A percentile compares a stretch with the other conserved stretches of the same genome.
These are phyloP conservation scores for Harringtonia aguacate DNA, from an alignment of 2,329 filamentous ascomycete species.

Conservation along the genomic window DNA sequence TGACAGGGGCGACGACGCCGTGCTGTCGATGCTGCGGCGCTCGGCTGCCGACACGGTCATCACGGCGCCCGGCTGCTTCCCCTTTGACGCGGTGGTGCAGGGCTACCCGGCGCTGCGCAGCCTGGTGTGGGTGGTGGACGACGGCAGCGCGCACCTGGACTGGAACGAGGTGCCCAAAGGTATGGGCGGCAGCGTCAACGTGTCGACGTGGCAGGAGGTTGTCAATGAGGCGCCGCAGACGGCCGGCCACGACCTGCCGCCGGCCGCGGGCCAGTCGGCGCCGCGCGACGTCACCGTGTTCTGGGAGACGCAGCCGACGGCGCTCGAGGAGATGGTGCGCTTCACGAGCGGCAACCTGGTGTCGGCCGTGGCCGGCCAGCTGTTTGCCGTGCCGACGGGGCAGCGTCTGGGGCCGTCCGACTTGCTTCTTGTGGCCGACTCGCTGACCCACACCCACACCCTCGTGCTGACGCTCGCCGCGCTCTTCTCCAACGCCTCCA, in stretches of 20 bases:
- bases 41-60: conserved; percentile 73
- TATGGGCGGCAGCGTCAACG: conserved; percentile 61
- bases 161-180: conserved; percentile 84
- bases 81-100: conserved; percentile 62
- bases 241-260: conserved; percentile 53
- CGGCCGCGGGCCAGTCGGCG: conserved; percentile 41
- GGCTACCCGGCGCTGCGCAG: conserved; percentile 58
- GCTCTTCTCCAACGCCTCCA: conserved; percentile 71
- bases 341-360: conserved; percentile 79
- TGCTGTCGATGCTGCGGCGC: conserved; percentile 61
- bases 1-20: conserved; percentile 56
- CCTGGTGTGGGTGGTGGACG: conserved; percentile 86
- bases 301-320: conserved; percentile 42
- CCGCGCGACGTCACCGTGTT: conserved; percentile 53
- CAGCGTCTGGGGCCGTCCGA: conserved; percentile 68
- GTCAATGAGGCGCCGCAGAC: conserved; percentile 56
- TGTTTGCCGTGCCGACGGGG: conserved; percentile 61
- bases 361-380: conserved; percentile 71
- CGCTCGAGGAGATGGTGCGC: conserved; percentile 60
- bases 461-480: conserved; percentile 72
- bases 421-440: conserved; percentile 75
- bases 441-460: conserved; percentile 68
- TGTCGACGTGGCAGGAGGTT: conserved; percentile 90
- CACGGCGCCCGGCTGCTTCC: conserved; percentile 76
- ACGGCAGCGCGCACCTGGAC: conserved; percentile 84